Evolutionary conservation across 208 protist species (phyloP).

Genomic region (Crithidia thermophila): DNA sequence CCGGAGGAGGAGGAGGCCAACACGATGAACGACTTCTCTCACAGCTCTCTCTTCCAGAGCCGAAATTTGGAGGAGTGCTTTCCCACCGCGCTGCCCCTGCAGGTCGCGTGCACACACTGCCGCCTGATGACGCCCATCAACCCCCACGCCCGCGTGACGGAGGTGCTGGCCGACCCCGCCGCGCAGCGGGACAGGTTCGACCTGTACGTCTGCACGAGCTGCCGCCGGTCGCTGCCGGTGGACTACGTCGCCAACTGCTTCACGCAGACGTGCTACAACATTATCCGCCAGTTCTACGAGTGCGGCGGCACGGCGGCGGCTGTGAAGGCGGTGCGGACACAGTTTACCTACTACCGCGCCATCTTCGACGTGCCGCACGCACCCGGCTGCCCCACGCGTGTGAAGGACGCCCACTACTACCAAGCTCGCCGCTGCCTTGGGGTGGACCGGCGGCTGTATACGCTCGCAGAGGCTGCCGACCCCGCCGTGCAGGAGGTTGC

Average conservation of each 20-base stretch:
- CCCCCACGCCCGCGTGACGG: conserved; percentile 74
- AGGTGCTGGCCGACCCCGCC: conserved; percentile 42
- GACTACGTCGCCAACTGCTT: conserved; percentile 86
- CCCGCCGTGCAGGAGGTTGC: conserved; percentile 42
- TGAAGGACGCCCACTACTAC: conserved; percentile 69
- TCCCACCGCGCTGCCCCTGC: conserved; percentile 64
- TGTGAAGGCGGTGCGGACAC: conserved; percentile 66
- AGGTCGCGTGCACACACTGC: conserved; percentile 79
- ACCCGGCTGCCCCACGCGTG: conserved; percentile 52
- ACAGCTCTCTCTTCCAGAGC: conserved; percentile 78
- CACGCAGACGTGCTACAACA: conserved; percentile 68
- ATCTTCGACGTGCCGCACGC: conserved; percentile 90
- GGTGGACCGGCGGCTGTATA: conserved; percentile 64
- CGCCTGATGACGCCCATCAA: conserved; percentile 69
- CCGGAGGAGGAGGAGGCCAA: conserved; percentile 31
- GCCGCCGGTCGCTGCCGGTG: conserved; percentile 51
- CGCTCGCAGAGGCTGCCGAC: conserved; percentile 56
- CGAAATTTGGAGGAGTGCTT: conserved; percentile 76
- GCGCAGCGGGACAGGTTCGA: conserved; percentile 46
- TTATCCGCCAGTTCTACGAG: conserved; percentile 83
- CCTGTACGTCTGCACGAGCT: conserved; percentile 79
- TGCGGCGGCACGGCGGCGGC: conserved; percentile 61
- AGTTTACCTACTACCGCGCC: conserved; percentile 90
- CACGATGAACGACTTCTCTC: conserved; percentile 66
- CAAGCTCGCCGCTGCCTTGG: conserved; percentile 76